Evolutionary conservation across 441 rosid species (phyloP), one percentile per base, ranked within the genome.

Genomic region (Aleurites moluccanus): DNA sequence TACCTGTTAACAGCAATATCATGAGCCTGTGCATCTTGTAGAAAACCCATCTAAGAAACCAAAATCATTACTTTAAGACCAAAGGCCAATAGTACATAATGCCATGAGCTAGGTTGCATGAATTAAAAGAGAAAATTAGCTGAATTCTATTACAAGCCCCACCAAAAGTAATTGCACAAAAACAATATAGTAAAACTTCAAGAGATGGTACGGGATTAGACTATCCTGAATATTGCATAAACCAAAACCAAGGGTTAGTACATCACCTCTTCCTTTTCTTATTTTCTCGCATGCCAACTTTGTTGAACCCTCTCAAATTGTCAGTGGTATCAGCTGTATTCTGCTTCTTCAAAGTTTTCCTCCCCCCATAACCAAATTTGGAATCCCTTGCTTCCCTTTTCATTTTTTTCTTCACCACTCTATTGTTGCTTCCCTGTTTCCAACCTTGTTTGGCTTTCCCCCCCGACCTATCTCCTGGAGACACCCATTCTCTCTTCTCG

Each of bases 281-380:
- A 77, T 88, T 90, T 77, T 90, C 96, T 0, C 72, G 64, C 13
- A 53, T 79, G 61, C 70, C 65, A 8, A 78, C 85, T 49, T 88
- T 86, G 56, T 74, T 85, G 75, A 80, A 81, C 72, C 81, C 81
- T 82, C 82, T 72, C 53, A 87, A 73, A 75, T 89, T 91, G 60
- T 86, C 81, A 0, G 90, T 87, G 0, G 93, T 85, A 50, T 89
- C 93, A 1, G 89, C 86, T 5, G 98, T 84, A 86, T 92, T 94
- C 82, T 92, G 97, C 86, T 92, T 94, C 87, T 67, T 86, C 77
- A 82, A 42, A 23, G 96, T 88, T 72, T 91, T 92, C 83, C 81
- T 84, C 38, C 97, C 97, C 61, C 98, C 98, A 76, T 47, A 86
- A 59, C 97, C 98, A 60, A 91, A 95, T 83, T 88, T 92, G 0